Percentiles rank a stretch among this genome's conserved stretches.
phyloP scores from a whole-genome alignment of 345 rosid species.

The Corchorus capsularis region DNA sequence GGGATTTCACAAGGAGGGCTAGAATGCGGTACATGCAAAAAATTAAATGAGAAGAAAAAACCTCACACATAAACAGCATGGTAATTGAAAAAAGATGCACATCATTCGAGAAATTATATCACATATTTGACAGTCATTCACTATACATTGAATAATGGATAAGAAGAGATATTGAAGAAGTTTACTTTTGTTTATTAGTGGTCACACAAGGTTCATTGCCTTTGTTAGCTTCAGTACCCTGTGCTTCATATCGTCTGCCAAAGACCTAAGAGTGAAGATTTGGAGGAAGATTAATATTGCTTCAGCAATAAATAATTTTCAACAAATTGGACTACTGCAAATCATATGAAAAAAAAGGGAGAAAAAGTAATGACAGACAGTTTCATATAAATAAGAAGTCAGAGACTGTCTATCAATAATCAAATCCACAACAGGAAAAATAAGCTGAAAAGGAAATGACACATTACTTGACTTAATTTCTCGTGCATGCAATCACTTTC shows the following conservation, averaged over 20 bases:
- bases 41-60: background rate
- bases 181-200: constrained; percentile 16
- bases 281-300: background rate
- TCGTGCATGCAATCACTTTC: constrained; percentile 10
- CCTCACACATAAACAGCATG: background rate
- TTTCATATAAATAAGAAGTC: background rate
- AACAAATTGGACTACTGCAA: background rate
- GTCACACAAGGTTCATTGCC: constrained; percentile 10
- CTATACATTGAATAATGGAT: constrained; percentile 5
- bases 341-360: background rate
- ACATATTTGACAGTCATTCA: background rate
- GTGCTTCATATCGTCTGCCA: constrained; percentile 11
- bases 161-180: constrained; percentile 14
- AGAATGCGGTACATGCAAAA: background rate
- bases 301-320: background rate
- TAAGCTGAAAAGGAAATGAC: background rate
- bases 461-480: constrained; percentile 22
- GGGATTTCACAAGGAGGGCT: background rate
- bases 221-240: constrained; percentile 13
- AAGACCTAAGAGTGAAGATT: constrained; percentile 12
- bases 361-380: background rate
- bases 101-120: background rate
- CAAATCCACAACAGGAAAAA: constrained; percentile 13
- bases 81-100: background rate
- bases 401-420: background rate